Evolutionary conservation across 2,329 filamentous ascomycete genomes (phyloP), one percentile per base, ranked within the genome.

Genomic region (Sporothrix protearum): DNA sequence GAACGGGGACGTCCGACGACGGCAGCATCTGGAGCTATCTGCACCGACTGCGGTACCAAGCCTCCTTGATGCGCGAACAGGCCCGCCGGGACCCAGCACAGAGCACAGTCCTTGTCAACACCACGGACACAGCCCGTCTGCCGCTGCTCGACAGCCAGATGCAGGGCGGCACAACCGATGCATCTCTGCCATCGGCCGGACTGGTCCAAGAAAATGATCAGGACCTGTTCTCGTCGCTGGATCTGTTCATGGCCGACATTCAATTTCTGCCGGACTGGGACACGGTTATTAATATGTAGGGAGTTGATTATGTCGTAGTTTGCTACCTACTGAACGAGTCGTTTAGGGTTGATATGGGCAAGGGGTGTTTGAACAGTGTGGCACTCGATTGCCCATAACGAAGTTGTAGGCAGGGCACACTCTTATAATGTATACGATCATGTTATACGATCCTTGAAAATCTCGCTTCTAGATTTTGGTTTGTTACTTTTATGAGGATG

Each of bases 191-290:
- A 19, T 61, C 57, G 2, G 30, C 57, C 6, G 57, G 57, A 3
- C 57, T 39, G 19, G 68, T 3, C 19, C 22, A 19, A 3, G 49
- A 28, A 19, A 28, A 3, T 55, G 30, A 39, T 39, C 55, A 63
- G 6, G 42, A 61, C 28, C 1, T 51, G 16, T 70, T 70, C 19
- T 63, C 55, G 19, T 63, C 68, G 19, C 68, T 70, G 39, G 68
- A 70, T 28, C 42, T 70, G n/a, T 70, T 47, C 7, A 70, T 70
- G 68, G 36, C 68, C 8, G 68, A 70, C 22, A 70, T 71, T 39
- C 63, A 53, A n/a, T 72, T 42, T 14, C 30, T 71, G 9, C 42
- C 68, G 1, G 68, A 70, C 28, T 70, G 68, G 68, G 42, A 70
- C 19, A 33, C 68, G 1, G 68, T 70, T 7, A 70, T 69, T 7